These are phyloP conservation scores for Solanum gracilifrons DNA, from an alignment of 257 asterid genomes.

Conservation along the genomic window DNA sequence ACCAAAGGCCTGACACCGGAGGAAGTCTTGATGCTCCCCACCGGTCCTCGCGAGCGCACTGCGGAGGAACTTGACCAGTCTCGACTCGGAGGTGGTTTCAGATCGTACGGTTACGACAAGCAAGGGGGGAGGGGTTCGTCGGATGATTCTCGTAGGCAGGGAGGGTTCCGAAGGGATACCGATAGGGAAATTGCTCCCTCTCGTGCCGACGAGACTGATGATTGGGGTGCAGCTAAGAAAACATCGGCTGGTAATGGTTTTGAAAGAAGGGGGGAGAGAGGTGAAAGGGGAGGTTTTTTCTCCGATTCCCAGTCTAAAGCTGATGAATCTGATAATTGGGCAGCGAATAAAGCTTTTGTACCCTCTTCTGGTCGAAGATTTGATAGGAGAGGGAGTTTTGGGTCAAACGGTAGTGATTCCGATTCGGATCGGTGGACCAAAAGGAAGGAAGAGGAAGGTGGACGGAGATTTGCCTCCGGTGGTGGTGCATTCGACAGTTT, in stretches of 20 bases:
- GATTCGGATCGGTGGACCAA: slow-evolving; percentile 66
- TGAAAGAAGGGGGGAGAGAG: slow-evolving; percentile 63
- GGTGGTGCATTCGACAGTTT: slow-evolving; percentile 11
- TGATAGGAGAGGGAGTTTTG: slow-evolving; percentile 63
- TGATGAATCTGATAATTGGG: slow-evolving; percentile 87
- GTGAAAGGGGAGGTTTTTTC: slow-evolving; percentile 73
- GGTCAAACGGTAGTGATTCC: slow-evolving; percentile 45
- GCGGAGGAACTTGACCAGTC: slow-evolving; percentile 71
- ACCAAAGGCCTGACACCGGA: slow-evolving; percentile 38
- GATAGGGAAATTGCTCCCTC: slow-evolving; percentile 45
- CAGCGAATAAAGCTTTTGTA: slow-evolving; percentile 52
- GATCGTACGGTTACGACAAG: slow-evolving; percentile 44
- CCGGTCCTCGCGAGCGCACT: slow-evolving; percentile 75
- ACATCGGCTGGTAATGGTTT: slow-evolving; percentile 30
- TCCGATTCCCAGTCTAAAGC: slow-evolving; percentile 79
- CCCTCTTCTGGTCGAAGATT: slow-evolving; percentile 53
- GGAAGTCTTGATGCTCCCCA: slow-evolving; percentile 53
- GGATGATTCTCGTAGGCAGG: slow-evolving; percentile 67
- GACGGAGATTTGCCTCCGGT: neutral
- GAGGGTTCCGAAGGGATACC: slow-evolving; percentile 50
- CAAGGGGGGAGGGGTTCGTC: slow-evolving; percentile 28
- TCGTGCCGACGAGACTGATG: slow-evolving; percentile 83
- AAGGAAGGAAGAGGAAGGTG: slow-evolving; percentile 65
- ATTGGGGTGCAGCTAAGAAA: slow-evolving; percentile 76
- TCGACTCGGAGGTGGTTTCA: slow-evolving; percentile 66